Evolutionary conservation across 2,329 filamentous ascomycete species (phyloP).

Genomic region (Pezizomycotina sp.): DNA sequence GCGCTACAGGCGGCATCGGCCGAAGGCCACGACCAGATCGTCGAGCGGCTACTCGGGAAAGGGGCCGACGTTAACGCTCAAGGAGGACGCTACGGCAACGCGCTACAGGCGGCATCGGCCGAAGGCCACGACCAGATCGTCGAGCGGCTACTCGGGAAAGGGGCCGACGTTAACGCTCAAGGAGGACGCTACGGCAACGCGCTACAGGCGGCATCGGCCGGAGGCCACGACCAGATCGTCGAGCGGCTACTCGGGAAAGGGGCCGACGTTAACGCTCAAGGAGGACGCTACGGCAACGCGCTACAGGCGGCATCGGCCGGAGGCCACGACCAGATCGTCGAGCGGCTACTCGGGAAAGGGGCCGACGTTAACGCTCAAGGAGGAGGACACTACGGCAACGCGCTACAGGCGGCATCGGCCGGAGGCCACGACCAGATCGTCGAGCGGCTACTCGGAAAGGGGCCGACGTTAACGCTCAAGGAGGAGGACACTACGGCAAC

Average conservation of each 20-base stretch:
- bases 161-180: constrained; percentile 15
- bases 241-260: constrained; percentile 16
- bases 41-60: constrained; percentile 13
- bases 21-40: constrained; percentile 14
- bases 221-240: constrained; percentile 16
- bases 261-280: constrained; percentile 13
- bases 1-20: constrained; percentile 12
- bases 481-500: constrained; percentile 10
- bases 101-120: constrained; percentile 11
- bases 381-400: constrained; percentile 10
- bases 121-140: constrained; percentile 16
- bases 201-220: constrained; percentile 11
- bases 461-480: constrained; percentile 11
- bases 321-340: constrained; percentile 16
- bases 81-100: constrained; percentile 10
- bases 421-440: constrained; percentile 16
- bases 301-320: constrained; percentile 11
- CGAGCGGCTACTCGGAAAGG: constrained; percentile 16
- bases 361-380: constrained; percentile 15
- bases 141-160: constrained; percentile 14
- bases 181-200: constrained; percentile 10
- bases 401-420: constrained; percentile 12
- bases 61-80: constrained; percentile 15
- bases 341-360: constrained; percentile 14
- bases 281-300: constrained; percentile 10